Percentiles rank a stretch among this genome's conserved stretches.
Conservation (phyloP, 2,329 filamentous ascomycete species). For the Fusarium neocosmosporiellum region DNA sequence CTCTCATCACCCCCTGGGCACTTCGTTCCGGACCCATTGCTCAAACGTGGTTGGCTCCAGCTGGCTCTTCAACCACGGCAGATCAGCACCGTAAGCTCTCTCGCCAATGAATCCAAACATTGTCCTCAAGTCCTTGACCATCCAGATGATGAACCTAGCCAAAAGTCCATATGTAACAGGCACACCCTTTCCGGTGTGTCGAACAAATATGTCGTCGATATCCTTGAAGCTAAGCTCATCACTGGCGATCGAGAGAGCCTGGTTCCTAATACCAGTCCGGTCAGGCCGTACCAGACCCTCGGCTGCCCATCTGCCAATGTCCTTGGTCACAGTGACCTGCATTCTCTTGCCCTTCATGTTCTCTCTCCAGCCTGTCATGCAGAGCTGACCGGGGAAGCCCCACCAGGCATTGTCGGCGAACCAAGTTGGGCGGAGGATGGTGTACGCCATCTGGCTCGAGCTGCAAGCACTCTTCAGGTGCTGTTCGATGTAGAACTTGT, state of each 20-base stretch:
- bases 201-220: slow-evolving; percentile 30
- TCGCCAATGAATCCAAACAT: slow-evolving; percentile 39
- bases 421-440: slow-evolving; percentile 45
- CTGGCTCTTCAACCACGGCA: slow-evolving; percentile 29
- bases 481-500: slow-evolving; percentile 69
- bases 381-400: slow-evolving; percentile 40
- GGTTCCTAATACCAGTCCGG: slow-evolving; percentile 27
- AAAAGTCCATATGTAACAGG: slow-evolving; percentile 35
- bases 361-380: slow-evolving; percentile 43
- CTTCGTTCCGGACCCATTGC: slow-evolving; percentile 29
- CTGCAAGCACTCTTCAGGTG: slow-evolving; percentile 58
- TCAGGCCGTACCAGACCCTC: slow-evolving; percentile 33
- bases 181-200: slow-evolving; percentile 34
- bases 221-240: slow-evolving; percentile 39
- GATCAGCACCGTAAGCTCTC: slow-evolving; percentile 36
- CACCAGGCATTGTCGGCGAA: slow-evolving; percentile 42
- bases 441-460: slow-evolving; percentile 40
- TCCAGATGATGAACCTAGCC: slow-evolving; percentile 36
- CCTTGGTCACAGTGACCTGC: slow-evolving; percentile 41
- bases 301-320: slow-evolving; percentile 40
- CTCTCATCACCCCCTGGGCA: neutral
- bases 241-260: slow-evolving; percentile 41
- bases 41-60: slow-evolving; percentile 38
- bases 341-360: slow-evolving; percentile 41
- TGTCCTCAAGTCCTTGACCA: slow-evolving; percentile 34